These are phyloP conservation scores for Westerdykella aurantiaca DNA, from an alignment of 2,329 filamentous ascomycete species.

Conservation along the genomic window DNA sequence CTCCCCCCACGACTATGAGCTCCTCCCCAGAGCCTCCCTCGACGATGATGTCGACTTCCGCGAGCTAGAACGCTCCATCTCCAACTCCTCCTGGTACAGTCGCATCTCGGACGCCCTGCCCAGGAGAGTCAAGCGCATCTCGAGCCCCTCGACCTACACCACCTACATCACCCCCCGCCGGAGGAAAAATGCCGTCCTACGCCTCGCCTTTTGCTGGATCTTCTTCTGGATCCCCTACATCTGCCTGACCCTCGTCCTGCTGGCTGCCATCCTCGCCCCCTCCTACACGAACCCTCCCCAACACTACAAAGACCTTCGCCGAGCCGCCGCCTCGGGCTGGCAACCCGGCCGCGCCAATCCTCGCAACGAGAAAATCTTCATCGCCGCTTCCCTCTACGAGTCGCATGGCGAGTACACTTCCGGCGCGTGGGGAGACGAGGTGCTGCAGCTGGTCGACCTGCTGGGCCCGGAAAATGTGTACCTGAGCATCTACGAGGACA, in stretches of 20 bases:
- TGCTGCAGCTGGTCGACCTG: conserved; percentile 58
- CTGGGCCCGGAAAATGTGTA: conserved; percentile 64
- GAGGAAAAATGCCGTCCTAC: conserved; percentile 26
- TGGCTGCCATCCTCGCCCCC: conserved; percentile 47
- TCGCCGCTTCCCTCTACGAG: conserved; percentile 67
- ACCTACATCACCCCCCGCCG: conserved; percentile 31
- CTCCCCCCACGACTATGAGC: conserved; percentile 28
- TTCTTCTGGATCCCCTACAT: conserved; percentile 31
- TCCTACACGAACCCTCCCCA: conserved; percentile 52
- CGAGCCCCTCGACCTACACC: conserved; percentile 25
- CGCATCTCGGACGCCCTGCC: conserved; percentile 15
- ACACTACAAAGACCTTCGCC: conserved; percentile 46
- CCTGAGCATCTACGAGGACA: conserved; percentile 68
- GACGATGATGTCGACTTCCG: conserved; percentile 16
- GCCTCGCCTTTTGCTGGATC: conserved; percentile 24
- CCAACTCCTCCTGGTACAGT: conserved; percentile 22
- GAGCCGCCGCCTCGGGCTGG: conserved; percentile 22
- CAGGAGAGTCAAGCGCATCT: conserved; percentile 20
- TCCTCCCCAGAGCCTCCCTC: conserved; percentile 24
- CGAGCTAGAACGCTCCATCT: conserved; percentile 7
- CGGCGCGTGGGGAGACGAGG: conserved; percentile 58
- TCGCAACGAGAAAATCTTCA: conserved; percentile 63
- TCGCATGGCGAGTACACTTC: conserved; percentile 53
- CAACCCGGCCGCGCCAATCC: conserved; percentile 45
- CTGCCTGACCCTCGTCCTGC: conserved; percentile 34